phyloP scores from a whole-genome alignment of 2,329 filamentous ascomycete genomes.

The Didymellaceae sp. region DNA sequence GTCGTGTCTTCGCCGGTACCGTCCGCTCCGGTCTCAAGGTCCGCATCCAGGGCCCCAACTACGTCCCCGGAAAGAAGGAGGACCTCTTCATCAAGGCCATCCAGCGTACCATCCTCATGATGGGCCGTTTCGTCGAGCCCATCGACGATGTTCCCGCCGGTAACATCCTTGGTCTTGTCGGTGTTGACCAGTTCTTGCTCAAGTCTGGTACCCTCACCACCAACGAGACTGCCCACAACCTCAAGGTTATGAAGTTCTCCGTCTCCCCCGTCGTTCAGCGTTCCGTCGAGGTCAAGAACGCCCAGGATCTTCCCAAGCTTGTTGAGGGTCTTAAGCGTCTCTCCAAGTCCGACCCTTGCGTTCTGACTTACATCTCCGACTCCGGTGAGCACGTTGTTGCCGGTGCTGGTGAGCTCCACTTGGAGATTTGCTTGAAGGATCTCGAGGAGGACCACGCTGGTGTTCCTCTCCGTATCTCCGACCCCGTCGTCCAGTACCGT shows the following conservation, averaged over 20 bases:
- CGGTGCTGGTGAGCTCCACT: constrained; percentile 98
- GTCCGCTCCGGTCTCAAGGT: constrained; percentile 98
- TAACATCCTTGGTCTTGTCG: constrained; percentile 99
- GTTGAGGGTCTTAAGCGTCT: constrained; percentile 99
- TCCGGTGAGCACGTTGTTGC: constrained; percentile 99
- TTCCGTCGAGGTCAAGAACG: constrained; percentile 99
- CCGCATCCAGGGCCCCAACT: constrained; percentile 99
- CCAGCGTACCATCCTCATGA: constrained; percentile 99
- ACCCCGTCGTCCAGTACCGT: constrained; percentile 98
- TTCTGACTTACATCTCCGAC: constrained; percentile 85
- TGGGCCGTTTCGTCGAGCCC: constrained; percentile 98
- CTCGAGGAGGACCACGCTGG: constrained; percentile 98
- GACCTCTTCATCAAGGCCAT: constrained; percentile 99
- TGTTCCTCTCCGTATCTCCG: constrained; percentile 96
- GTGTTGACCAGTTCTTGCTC: constrained; percentile 99
- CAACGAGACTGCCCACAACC: constrained; percentile 96
- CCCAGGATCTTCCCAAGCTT: constrained; percentile 98
- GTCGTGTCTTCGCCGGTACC: constrained; percentile 99
- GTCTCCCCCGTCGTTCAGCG: constrained; percentile 98
- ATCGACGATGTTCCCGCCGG: constrained; percentile 98
- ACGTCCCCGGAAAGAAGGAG: constrained; percentile 96
- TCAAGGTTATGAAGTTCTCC: constrained; percentile 99
- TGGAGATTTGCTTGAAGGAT: constrained; percentile 99
- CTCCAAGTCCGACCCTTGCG: constrained; percentile 99
- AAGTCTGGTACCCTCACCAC: constrained; percentile 99